A percentile compares a stretch with the other conserved stretches of the same genome.
Evolutionary conservation across 2,329 filamentous ascomycete genomes (phyloP).

Genomic region (Blumeria graminis): DNA sequence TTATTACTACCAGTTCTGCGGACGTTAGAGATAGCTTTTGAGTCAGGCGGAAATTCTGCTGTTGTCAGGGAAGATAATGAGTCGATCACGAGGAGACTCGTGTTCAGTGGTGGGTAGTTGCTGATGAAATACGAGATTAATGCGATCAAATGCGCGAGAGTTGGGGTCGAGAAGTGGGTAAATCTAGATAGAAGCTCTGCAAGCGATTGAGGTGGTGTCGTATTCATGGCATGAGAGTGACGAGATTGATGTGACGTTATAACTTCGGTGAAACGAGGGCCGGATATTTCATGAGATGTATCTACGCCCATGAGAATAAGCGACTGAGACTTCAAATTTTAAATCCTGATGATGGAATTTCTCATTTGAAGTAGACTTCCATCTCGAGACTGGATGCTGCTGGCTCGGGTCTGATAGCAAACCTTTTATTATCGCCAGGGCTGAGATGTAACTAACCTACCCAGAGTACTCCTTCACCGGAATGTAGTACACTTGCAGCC

Average conservation of each 20-base stretch:
- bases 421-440: too few relatives aligned
- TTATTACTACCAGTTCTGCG: conserved; percentile 6
- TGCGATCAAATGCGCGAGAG: conserved; percentile 43
- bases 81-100: conserved; percentile 53
- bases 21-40: conserved; percentile 14
- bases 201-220: conserved; percentile 3
- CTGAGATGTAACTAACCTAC: conserved; percentile 31
- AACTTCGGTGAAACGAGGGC: conserved; percentile 23
- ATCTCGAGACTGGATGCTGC: too few relatives aligned
- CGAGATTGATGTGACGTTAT: conserved; percentile 11
- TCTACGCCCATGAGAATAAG: conserved; percentile 6
- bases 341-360: neutral
- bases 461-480: conserved; percentile 48
- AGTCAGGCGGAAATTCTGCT: conserved; percentile 44
- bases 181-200: conserved; percentile 25
- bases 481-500: conserved; percentile 34
- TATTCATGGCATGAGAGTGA: conserved; percentile 1
- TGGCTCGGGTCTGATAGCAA: too few relatives aligned
- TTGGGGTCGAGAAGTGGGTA: conserved; percentile 35
- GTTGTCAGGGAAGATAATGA: conserved; percentile 55
- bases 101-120: conserved; percentile 34
- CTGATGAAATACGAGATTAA: conserved; percentile 43
- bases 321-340: neutral
- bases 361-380: neutral
- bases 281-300: conserved; percentile 19